Base-by-base conservation (phyloP, 495 filamentous ascomycete genomes). In the Podospora bellae-mahoneyi region DNA sequence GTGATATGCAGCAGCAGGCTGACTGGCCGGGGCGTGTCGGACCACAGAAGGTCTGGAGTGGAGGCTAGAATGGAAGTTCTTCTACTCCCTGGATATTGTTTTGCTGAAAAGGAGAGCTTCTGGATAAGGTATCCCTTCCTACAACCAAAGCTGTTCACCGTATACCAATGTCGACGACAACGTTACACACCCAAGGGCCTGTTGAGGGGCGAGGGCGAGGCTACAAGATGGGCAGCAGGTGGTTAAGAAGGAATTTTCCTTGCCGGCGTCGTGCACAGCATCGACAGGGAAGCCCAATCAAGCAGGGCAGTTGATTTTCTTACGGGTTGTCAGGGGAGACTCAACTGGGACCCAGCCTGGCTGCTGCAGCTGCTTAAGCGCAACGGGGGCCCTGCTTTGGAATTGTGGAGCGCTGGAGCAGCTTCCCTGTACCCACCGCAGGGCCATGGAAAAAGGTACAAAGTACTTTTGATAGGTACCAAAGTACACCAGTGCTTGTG, bases 281-380 rank as follows among this genome's bases (percentile, higher is more conserved):
- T 69, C 69, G 69, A 75, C 75, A 77, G 72, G 75, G 75, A 73
- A 77, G 73, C 70, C 75, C 68, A 63, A 74, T 70, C 73, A 64
- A 75, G 72, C 70, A 69, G 66, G 74, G 73, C 70, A 69, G 66
- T 70, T 66, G 70, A 60, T 71, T 68, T 73, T 72, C 72, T 32
- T 61, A 44, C 71, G 66, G 72, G 75, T 77, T 77, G 75, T 75
- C 75, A 77, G 73, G 75, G 75, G 75, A 71, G 75, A 77, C 74
- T 27, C 48, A 19, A 61, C 58, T 48, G 39, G 39, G 39, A 48
- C 5, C 39, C 39, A 48, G 39, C 39, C 39, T 63, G 67, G 65
- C 63, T 70, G 60, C 64, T 65, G 68, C 68, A 59, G 64, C 44
- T 57, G 54, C 63, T 57, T 54, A 59, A 63, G 28, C 61, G 66